Evolutionary conservation across 148 eudicot genomes (phyloP).

Genomic region (Rhododendron vialii): DNA sequence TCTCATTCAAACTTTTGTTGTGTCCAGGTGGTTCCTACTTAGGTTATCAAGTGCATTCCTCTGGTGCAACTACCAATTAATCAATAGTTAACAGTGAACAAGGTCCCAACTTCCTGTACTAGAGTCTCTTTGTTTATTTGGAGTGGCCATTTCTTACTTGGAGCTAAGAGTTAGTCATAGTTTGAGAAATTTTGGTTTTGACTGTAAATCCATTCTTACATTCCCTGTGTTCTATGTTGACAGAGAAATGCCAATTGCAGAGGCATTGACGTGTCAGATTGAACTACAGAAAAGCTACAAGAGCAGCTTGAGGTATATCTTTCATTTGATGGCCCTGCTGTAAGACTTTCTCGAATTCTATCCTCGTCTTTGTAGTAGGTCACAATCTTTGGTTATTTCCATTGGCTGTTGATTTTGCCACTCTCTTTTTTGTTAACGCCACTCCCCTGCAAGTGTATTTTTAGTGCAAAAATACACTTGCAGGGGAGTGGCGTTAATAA

Average conservation of each 20-base stretch:
- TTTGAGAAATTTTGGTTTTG: not conserved
- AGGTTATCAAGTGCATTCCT: constrained; percentile 23
- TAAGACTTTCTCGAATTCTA: not conserved
- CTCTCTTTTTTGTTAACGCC: no score
- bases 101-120: constrained; percentile 15
- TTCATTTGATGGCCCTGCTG: not conserved
- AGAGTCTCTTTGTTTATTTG: not conserved
- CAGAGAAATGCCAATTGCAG: constrained; percentile 49
- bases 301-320: constrained; percentile 51
- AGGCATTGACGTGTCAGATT: constrained; percentile 45
- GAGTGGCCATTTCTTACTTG: not conserved
- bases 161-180: not conserved
- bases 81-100: constrained; percentile 15
- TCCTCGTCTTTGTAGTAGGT: not conserved
- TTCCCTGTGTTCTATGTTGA: not conserved
- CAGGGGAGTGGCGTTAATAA: no score
- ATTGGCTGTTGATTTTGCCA: no score
- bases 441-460: no score
- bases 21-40: constrained; percentile 26
- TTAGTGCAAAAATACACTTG: no score
- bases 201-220: not conserved
- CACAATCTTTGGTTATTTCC: no score
- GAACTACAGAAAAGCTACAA: constrained; percentile 54
- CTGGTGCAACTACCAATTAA: constrained; percentile 15
- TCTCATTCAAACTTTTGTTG: not conserved